Base-by-base conservation (phyloP, 805 yeast species). In the Candida nanaspora region DNA sequence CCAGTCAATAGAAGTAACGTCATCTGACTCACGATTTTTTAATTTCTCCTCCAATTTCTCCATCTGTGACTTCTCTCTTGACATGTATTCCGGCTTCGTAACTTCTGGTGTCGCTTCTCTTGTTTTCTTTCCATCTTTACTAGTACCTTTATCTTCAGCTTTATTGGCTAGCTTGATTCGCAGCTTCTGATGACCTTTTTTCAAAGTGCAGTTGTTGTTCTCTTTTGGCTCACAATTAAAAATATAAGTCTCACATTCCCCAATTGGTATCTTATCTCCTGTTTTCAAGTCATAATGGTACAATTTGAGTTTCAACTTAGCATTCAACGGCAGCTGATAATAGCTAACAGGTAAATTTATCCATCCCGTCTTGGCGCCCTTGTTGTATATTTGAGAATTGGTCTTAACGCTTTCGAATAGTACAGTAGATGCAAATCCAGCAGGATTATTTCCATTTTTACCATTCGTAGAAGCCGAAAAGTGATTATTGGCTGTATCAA, bases 131-230 rank as follows among this genome's bases (percentile, higher is more conserved):
- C 18, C 35, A 13, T 18, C 10, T 8, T 7, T 20, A 15, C 20
- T 18, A n/a, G 22, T 16, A 6, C 18, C 21, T 18, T 18, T n/a
- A 23, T 46, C 38, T 6, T 18, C 21, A 3, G n/a, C 21, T 13
- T 21, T n/a, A 22, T 23, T 15, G 13, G 11, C 6, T 18, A 51
- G 37, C 3, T 34, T 30, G 5, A 79, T 61, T 37, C 54, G 63
- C 25, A 82, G 52, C 36, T 74, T 72, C 54, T 85, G 95, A 25
- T 79, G 65, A 0, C 97, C 96, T 46, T 76, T 76, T 41, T 82
- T 71, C 50, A 91, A 60, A 1, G 86, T 72, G 41, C 78, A 72
- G 40, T 76, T 46, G 4, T 32, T 33, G 14, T 35, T 44, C 16
- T 35, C 35, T 9, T 25, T 19, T 7, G 47, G 49, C n/a, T 44